Base-by-base conservation (phyloP, 176 grass and related monocot genomes). In the Elaeis guineensis region DNA sequence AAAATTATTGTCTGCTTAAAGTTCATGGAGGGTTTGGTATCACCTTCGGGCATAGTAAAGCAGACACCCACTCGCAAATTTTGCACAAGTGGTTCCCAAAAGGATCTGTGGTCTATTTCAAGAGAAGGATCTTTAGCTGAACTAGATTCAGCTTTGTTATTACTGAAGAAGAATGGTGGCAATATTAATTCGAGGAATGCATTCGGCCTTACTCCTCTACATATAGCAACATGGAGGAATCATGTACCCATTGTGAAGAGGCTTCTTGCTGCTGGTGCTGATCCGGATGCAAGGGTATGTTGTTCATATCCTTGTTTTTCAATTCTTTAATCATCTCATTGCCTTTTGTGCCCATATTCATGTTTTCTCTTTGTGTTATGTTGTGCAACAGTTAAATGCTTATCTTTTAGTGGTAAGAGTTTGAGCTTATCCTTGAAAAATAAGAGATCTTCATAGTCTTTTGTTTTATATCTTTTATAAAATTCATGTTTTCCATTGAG, bases 191-290 rank as follows among this genome's bases (percentile, higher is more conserved):
- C 69, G 44, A 98, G 87, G 78, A 92, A 98, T 85, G 64, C 73
- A 71, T 89, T 98, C 83, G 93, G 93, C 21, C 93, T 98, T 76
- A 80, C 81, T 77, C 76, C 93, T 25, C 87, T 98, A 61, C 93
- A 98, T 77, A 81, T 98, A 61, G 88, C 93, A 32, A 92, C 93
- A 32, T 98, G 93, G 93, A 91, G 93, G 71, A 98, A 98, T 71
- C 79, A 98, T 74, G 69, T 98, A 48, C 93, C 93, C 55, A 86
- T 98, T 0, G 72, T 92, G 55, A 83, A 72, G 70, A 74, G 81
- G 64, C 88, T 92, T 64, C 71, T 98, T 51, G 76, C 78, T 58
- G 87, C 84, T 35, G 93, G 93, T 51, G 84, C 93, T 59, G 84
- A 98, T 80, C 93, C 93, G 58, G 84, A 98, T 83, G 82, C 93